phyloP scores from a whole-genome alignment of 352 stramenopile genomes.

The Pythium coloratum region DNA sequence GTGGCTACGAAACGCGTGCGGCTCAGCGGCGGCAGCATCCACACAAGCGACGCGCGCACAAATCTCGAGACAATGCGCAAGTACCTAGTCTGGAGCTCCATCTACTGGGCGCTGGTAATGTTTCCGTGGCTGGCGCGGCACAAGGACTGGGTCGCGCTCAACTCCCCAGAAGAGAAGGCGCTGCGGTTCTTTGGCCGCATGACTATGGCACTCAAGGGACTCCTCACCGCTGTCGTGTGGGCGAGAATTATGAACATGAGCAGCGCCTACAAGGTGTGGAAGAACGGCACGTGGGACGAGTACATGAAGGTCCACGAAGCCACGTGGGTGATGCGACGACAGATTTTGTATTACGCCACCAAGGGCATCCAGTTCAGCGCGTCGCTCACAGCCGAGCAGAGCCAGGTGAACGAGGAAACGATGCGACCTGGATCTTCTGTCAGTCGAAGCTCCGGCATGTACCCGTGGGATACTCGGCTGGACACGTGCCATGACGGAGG shows the following conservation, averaged over 20 bases:
- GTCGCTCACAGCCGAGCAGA: slow-evolving; percentile 20
- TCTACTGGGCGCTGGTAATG: slow-evolving; percentile 63
- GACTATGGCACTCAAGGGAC: slow-evolving; percentile 63
- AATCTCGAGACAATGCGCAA: slow-evolving; percentile 79
- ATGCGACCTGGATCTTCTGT: slow-evolving; percentile 63
- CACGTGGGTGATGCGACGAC: slow-evolving; percentile 77
- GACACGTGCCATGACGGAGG: slow-evolving; percentile 30
- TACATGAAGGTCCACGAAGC: slow-evolving; percentile 87
- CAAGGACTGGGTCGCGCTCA: slow-evolving; percentile 44
- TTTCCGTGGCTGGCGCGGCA: slow-evolving; percentile 74
- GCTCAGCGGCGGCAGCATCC: slow-evolving; percentile 42
- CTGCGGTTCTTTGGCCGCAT: slow-evolving; percentile 72
- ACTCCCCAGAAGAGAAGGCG: slow-evolving; percentile 56
- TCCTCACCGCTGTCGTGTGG: slow-evolving; percentile 68
- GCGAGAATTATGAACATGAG: slow-evolving; percentile 58
- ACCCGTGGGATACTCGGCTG: slow-evolving; percentile 59
- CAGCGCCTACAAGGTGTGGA: slow-evolving; percentile 74
- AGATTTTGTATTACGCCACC: slow-evolving; percentile 85
- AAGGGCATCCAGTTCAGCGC: slow-evolving; percentile 69
- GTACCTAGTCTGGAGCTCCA: slow-evolving; percentile 75
- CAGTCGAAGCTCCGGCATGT: slow-evolving; percentile 61
- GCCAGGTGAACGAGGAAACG: slow-evolving; percentile 9
- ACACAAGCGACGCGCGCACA: slow-evolving; percentile 47
- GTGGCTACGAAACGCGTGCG: slow-evolving; percentile 70
- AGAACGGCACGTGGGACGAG: slow-evolving; percentile 79